Base-by-base conservation (phyloP, 441 rosid species). In the Codiaeum variegatum region DNA sequence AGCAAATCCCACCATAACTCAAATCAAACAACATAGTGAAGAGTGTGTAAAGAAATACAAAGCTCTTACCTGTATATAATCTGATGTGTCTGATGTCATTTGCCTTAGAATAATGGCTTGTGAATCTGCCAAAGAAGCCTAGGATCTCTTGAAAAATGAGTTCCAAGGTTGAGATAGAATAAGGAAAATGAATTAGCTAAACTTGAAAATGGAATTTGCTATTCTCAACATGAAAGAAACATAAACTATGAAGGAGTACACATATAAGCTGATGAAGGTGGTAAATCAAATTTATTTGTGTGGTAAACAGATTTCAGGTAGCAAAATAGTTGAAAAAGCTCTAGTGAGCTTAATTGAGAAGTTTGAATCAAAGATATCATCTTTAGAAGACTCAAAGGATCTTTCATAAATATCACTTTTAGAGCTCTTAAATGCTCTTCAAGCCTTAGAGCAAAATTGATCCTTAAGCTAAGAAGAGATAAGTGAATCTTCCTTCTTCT, bases 401-500 rank as follows among this genome's bases (percentile, higher is more conserved):
- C 7, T 47, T 0, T 16, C n/a, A 18, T n/a, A 47, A 0, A 13
- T 47, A 0, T 13, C 52, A 47, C n/a, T 47, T 0, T 16, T 1
- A 47, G 5, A 15, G n/a, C n/a, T 47, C 0, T 0, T 47, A 16
- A 47, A 47, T 47, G 52, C 5, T 15, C 52, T 47, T 15, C n/a
- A 47, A 47, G 52, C 52, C n/a, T 15, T 16, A 0, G 52, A 47
- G 6, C n/a, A 16, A 1, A 47, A n/a, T 13, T 3, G n/a, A 47
- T 15, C n/a, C 5, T 47, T 47, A 16, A 47, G 52, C 5, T n/a
- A 15, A 15, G 52, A 47, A 16, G 52, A 47, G n/a, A 1, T 0
- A 16, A 5, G 0, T 47, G 52, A 47, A 16, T 16, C 1, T 47
- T 0, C n/a, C 0, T 16, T 47, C 4, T 0, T 0, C 0, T 0